These are phyloP conservation scores for Alloteropsis angusta DNA, from an alignment of 202 grass and related monocot genomes.

Conservation along the genomic window DNA sequence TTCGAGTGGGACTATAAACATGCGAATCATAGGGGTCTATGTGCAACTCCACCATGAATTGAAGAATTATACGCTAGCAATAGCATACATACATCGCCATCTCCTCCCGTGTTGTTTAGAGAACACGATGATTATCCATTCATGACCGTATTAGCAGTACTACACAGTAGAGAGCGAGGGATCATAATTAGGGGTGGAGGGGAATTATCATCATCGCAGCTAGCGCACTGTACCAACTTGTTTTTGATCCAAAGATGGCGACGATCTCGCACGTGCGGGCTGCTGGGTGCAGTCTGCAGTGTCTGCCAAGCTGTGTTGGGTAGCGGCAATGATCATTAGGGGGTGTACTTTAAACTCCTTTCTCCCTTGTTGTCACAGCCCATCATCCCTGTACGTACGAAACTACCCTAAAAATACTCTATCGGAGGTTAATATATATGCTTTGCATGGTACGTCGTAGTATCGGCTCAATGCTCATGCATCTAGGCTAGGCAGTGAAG, in stretches of 20 bases:
- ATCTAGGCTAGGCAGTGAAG: too few relatives aligned
- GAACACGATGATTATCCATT: conserved; percentile 31
- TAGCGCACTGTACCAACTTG: not conserved
- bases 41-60: not conserved
- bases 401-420: not conserved
- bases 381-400: not conserved
- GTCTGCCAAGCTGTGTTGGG: not conserved
- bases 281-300: too few relatives aligned
- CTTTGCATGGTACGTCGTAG: not conserved
- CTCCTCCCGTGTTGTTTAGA: not conserved
- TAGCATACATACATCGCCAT: not conserved
- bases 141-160: not conserved
- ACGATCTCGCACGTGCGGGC: conserved; percentile 22
- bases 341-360: not conserved
- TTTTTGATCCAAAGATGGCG: not conserved
- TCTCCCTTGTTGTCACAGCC: not conserved
- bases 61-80: too few relatives aligned
- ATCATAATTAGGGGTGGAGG: conserved; percentile 7
- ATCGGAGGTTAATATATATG: not conserved
- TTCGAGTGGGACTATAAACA: too few relatives aligned
- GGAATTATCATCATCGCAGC: not conserved
- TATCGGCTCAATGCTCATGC: too few relatives aligned
- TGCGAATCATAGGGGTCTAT: not conserved
- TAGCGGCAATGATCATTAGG: conserved; percentile 10
- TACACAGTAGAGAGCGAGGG: not conserved